These are phyloP conservation scores for Macrotyloma uniflorum DNA, from an alignment of 306 rosid species.

Conservation along the genomic window DNA sequence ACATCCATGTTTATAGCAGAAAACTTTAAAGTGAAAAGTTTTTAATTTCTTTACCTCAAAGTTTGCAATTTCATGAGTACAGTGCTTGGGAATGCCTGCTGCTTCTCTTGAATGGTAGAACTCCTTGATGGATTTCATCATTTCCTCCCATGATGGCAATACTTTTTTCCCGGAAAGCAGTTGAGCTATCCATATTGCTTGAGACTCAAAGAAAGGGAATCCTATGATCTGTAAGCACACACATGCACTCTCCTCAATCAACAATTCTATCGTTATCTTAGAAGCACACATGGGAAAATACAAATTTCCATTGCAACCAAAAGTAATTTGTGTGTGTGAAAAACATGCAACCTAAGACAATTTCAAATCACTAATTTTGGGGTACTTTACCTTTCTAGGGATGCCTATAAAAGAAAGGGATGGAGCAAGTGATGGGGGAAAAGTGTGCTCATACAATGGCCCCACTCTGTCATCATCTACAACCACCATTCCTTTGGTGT, in stretches of 20 bases:
- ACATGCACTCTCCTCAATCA: constrained; percentile 23
- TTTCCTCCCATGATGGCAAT: constrained; percentile 84
- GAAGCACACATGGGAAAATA: background rate
- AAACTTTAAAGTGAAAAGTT: constrained; percentile 4
- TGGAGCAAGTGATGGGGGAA: constrained; percentile 93
- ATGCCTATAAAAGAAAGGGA: constrained; percentile 88
- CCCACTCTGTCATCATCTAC: constrained; percentile 94
- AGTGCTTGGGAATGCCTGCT: constrained; percentile 74
- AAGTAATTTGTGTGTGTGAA: background rate
- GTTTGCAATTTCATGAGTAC: constrained; percentile 74
- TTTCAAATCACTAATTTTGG: background rate
- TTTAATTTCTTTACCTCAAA: constrained; percentile 69
- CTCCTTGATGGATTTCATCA: constrained; percentile 87
- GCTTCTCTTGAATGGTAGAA: constrained; percentile 73
- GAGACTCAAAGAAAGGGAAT: constrained; percentile 96
- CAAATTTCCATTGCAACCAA: background rate
- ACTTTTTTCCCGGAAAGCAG: constrained; percentile 79
- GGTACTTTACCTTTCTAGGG: constrained; percentile 71
- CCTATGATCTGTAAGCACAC: constrained; percentile 71
- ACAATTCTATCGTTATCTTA: constrained; percentile 6
- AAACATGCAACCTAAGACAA: background rate
- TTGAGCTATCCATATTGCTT: constrained; percentile 98
- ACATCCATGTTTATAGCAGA: background rate
- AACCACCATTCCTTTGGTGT: constrained; percentile 89
- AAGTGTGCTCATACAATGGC: constrained; percentile 92